These are phyloP conservation scores for Cordyceps cicadae DNA, from an alignment of 2,329 filamentous ascomycete genomes.

Conservation along the genomic window DNA sequence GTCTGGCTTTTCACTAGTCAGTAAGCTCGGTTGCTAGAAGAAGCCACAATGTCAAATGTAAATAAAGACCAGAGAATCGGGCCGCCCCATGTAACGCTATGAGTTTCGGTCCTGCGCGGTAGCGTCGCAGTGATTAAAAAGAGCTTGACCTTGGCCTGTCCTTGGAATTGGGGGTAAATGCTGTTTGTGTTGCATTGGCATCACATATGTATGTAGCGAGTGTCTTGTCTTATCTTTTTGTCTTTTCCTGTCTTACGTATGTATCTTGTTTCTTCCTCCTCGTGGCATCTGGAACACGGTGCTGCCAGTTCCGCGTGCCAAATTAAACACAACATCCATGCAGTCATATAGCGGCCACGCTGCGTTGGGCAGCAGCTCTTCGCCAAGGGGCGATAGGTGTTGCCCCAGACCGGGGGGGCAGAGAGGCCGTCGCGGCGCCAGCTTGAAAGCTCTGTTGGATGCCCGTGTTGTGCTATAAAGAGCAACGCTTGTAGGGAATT, in stretches of 20 bases:
- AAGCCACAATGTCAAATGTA: background rate
- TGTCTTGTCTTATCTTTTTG: background rate
- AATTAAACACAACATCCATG: background rate
- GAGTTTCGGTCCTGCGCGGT: background rate
- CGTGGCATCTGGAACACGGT: background rate
- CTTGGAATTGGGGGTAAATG: background rate
- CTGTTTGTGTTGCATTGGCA: too few species aligned
- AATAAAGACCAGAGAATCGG: background rate
- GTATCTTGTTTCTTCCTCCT: background rate
- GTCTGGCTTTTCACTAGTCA: background rate
- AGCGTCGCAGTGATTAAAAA: background rate
- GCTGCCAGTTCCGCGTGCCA: background rate
- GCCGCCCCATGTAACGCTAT: constrained; percentile 5
- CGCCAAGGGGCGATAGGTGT: background rate
- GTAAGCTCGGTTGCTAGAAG: constrained; percentile 11
- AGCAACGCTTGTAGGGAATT: background rate
- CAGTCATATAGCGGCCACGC: background rate
- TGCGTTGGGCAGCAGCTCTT: background rate
- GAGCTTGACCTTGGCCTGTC: background rate
- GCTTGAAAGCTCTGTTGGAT: background rate
- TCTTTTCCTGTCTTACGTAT: too few species aligned
- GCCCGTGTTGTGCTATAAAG: background rate
- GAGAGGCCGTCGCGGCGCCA: too few species aligned
- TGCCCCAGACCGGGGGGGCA: background rate
- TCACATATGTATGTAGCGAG: too few species aligned